Percentiles rank a stretch among this genome's conserved stretches.
Conservation (phyloP, 345 rosid genomes). For the Boechera stricta region DNA sequence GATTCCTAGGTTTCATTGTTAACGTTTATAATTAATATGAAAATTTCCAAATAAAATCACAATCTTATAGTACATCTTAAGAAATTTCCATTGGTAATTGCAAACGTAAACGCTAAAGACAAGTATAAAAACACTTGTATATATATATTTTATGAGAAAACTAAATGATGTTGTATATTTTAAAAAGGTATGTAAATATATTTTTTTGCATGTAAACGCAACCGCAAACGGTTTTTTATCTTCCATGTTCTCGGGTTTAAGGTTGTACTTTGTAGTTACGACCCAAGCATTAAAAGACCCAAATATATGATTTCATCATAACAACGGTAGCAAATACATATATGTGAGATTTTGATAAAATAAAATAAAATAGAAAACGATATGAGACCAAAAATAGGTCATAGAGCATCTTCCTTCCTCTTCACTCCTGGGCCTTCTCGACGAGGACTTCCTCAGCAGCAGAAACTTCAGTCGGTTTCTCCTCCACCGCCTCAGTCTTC, state of each 20-base stretch:
- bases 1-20: not conserved
- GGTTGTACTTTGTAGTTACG: not conserved
- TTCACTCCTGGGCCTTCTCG: constrained; percentile 36
- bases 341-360: not conserved
- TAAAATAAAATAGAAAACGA: not conserved
- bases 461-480: constrained; percentile 1
- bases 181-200: not conserved
- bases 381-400: constrained; percentile 33
- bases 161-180: not conserved
- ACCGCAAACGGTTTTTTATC: not conserved
- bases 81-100: not conserved
- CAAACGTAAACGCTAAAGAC: no score
- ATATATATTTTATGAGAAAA: not conserved
- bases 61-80: not conserved
- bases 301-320: constrained; percentile 23
- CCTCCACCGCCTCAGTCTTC: constrained; percentile 29
- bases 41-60: not conserved
- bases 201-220: not conserved
- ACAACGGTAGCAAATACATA: constrained; percentile 8
- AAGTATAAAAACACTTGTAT: no score
- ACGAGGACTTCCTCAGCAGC: constrained; percentile 24
- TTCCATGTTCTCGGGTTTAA: not conserved
- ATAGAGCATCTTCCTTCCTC: constrained; percentile 14
- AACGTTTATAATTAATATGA: not conserved
- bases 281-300: constrained; percentile 5